Conservation (phyloP, 2,329 filamentous ascomycete species). For the Aurifilum marmelostoma region DNA sequence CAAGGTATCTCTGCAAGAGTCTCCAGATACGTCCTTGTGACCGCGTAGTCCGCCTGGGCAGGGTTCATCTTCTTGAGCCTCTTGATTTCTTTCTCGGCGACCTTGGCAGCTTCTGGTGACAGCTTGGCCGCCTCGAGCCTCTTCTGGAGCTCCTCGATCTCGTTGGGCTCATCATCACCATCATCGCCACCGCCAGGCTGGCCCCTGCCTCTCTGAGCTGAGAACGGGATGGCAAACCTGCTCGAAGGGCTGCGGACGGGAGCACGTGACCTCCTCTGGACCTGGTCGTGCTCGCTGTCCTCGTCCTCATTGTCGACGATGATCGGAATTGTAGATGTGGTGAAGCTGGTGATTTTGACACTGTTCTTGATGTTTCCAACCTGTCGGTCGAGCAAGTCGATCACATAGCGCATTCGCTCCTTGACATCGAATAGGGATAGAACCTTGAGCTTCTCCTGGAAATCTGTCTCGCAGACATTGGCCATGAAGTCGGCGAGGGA, state of each 20-base stretch:
- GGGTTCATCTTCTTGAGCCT: slow-evolving; percentile 94
- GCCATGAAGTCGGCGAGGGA: slow-evolving; percentile 94
- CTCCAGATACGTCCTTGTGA: slow-evolving; percentile 91
- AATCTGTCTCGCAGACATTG: slow-evolving; percentile 82
- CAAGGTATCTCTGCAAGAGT: slow-evolving; percentile 94
- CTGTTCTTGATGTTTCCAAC: slow-evolving; percentile 83
- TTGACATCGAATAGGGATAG: slow-evolving; percentile 80
- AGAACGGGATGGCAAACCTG: slow-evolving; percentile 35
- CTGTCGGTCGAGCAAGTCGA: slow-evolving; percentile 82
- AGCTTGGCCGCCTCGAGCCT: slow-evolving; percentile 81
- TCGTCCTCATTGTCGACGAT: slow-evolving; percentile 60
- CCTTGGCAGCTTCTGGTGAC: slow-evolving; percentile 81
- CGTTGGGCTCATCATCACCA: slow-evolving; percentile 82
- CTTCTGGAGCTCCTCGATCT: slow-evolving; percentile 89
- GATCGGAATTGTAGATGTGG: slow-evolving; percentile 65
- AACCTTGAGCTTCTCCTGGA: slow-evolving; percentile 89
- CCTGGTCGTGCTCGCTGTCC: slow-evolving; percentile 50
- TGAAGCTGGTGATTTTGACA: slow-evolving; percentile 81
- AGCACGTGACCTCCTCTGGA: slow-evolving; percentile 35
- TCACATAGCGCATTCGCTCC: slow-evolving; percentile 77
- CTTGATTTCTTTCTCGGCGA: slow-evolving; percentile 88
- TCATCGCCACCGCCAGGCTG: slow-evolving; percentile 53
- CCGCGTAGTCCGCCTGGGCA: slow-evolving; percentile 93
- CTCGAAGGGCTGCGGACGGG: slow-evolving; percentile 32
- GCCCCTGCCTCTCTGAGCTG: slow-evolving; percentile 34